phyloP scores from a whole-genome alignment of 2,329 filamentous ascomycete species.

The Fusarium odoratissimum region DNA sequence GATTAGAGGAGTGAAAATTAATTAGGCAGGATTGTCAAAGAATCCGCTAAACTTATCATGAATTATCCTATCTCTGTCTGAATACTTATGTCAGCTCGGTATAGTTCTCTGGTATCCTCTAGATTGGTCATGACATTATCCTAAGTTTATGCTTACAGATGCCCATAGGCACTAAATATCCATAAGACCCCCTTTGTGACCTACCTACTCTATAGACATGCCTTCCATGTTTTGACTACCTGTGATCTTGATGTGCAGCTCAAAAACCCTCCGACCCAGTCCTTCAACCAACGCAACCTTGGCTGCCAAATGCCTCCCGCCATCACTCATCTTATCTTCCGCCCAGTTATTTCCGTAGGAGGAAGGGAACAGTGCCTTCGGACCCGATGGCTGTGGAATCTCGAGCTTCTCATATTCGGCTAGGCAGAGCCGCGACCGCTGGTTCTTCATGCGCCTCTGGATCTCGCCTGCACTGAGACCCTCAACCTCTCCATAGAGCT shows the following conservation, averaged over 20 bases:
- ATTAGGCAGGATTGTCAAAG: neutral
- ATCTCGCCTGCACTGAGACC: constrained; percentile 23
- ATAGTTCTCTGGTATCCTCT: neutral
- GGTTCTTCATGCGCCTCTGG: constrained; percentile 17
- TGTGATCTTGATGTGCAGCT: constrained; percentile 24
- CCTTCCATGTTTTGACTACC: neutral
- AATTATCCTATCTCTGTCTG: neutral
- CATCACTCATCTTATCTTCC: constrained; percentile 9
- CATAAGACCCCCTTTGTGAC: neutral
- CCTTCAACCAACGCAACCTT: constrained; percentile 19
- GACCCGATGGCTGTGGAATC: neutral
- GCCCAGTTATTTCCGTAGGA: constrained; percentile 6
- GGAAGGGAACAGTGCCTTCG: constrained; percentile 31
- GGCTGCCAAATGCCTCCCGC: neutral
- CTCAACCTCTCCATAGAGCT: constrained; percentile 13
- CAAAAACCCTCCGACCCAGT: constrained; percentile 33
- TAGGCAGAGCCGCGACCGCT: constrained; percentile 22
- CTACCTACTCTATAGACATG: too few relatives aligned
- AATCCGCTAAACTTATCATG: neutral
- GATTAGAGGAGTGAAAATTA: neutral
- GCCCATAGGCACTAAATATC: neutral
- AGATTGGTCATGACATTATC: neutral
- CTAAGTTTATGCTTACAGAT: neutral
- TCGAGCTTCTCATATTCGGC: neutral
- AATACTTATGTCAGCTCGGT: neutral